Percentiles rank a stretch among this genome's conserved stretches.
These are phyloP conservation scores for Exsudoporus floridanus DNA, from an alignment of 1,284 basidiomycete genomes.

Conservation along the genomic window DNA sequence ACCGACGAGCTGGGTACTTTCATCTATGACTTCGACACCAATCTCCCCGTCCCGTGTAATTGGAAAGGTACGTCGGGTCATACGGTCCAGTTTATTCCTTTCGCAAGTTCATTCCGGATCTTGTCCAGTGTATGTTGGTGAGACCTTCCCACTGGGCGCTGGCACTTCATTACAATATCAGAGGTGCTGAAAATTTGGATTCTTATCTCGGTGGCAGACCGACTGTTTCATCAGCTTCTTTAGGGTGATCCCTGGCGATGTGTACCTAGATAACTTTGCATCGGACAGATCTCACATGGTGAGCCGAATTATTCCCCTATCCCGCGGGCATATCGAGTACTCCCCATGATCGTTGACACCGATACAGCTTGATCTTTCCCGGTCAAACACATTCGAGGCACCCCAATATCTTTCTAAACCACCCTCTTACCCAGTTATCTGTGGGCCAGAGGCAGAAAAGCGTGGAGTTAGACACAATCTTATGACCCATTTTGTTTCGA, in stretches of 20 bases:
- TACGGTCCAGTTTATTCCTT: not conserved
- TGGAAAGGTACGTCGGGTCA: conserved; percentile 43
- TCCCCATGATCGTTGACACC: conserved; percentile 4
- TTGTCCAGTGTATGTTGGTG: conserved; percentile 50
- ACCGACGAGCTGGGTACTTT: conserved; percentile 34
- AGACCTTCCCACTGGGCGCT: conserved; percentile 49
- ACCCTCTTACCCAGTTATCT: conserved; percentile 53
- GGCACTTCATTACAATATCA: conserved; percentile 41
- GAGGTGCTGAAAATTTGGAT: conserved; percentile 41
- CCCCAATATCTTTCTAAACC: conserved; percentile 39
- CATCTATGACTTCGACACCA: conserved; percentile 68
- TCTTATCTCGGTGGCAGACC: conserved; percentile 10
- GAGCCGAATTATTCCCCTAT: conserved; percentile 12
- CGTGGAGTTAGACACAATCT: conserved; percentile 54
- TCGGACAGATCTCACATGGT: conserved; percentile 83
- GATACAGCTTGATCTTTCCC: conserved; percentile 9
- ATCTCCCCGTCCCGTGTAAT: conserved; percentile 47
- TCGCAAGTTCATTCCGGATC: conserved; percentile 18
- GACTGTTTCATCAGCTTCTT: conserved; percentile 40
- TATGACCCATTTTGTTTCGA: conserved; percentile 59
- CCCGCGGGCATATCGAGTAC: not conserved
- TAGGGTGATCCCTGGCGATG: conserved; percentile 52
- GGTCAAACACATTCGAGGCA: conserved; percentile 9
- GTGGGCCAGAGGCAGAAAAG: conserved; percentile 45
- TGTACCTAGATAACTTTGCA: conserved; percentile 60